Base-by-base conservation (phyloP, 2,329 filamentous ascomycete species). In the Alternaria postmessia region DNA sequence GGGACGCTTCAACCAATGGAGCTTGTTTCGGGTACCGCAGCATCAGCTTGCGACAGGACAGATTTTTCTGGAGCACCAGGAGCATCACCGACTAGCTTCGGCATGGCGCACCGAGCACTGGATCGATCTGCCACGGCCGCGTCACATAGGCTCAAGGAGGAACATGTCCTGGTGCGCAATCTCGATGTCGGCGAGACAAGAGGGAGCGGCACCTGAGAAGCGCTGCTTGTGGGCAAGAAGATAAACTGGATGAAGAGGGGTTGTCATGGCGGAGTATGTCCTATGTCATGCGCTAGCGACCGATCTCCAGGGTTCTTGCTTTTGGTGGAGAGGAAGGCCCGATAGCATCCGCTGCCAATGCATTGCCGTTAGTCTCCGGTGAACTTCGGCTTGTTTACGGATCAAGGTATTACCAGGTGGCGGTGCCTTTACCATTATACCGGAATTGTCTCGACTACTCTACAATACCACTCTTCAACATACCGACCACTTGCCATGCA, bases 41-140 rank as follows among this genome's bases (percentile, higher is more conserved):
- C 42, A 47, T 43, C 44, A 51, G 44, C 24, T 24, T 43, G 48
- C 36, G 43, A 54, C 46, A 24, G 43, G 54, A 41, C 52, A 55
- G 52, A 59, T 39, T 57, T 57, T 60, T 52, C 53, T 47, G 11
- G 11, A 46, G 20, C 20, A 30, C 4, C 38, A 47, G 28, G 30
- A 36, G 51, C 43, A 24, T 49, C 41, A 22, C 24, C 36, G 36
- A 46, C 56, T 59, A 57, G 58, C 53, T 48, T 60, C 53, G 48
- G 58, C 54, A 61, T 41, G 36, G 34, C 28, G 38, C 32, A 51
- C 54, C 48, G 42, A 61, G 54, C 47, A 34, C 7, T 36, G 30
- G 18, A 24, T 22, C 30, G 16, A 52, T 52, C 41, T 42, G 34
- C 47, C 42, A 26, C 34, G 26, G 36, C 47, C 14, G 18, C 36